Evolutionary conservation across 176 grass and related monocot genomes (phyloP).

Genomic region (Poa annua): DNA sequence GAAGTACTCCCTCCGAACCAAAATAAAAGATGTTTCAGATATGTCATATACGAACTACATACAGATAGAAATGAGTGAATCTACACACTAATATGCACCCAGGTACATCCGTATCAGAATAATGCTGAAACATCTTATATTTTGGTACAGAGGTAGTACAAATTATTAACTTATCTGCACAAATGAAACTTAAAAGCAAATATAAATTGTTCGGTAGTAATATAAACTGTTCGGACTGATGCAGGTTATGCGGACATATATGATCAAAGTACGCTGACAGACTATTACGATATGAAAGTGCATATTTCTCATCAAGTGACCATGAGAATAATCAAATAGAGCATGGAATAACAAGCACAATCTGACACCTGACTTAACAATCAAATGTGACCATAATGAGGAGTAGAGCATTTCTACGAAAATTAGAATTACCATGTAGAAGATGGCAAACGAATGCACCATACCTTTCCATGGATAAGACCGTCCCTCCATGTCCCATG

Average conservation of each 20-base stretch:
- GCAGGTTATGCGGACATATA: background rate
- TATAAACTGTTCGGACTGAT: background rate
- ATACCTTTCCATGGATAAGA: conserved; percentile 97
- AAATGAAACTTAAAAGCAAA: background rate
- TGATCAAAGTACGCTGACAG: background rate
- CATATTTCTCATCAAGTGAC: background rate
- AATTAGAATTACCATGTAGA: background rate
- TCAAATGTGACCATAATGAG: background rate
- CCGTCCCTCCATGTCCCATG: conserved; percentile 97
- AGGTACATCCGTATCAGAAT: too few relatives aligned
- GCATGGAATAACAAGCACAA: background rate
- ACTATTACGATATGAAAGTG: background rate
- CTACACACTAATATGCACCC: too few relatives aligned
- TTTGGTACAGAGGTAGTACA: too few relatives aligned
- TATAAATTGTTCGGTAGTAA: background rate
- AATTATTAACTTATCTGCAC: too few relatives aligned
- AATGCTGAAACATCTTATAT: too few relatives aligned
- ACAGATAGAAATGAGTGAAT: too few relatives aligned
- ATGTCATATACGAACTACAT: too few relatives aligned
- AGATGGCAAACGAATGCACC: conserved; percentile 4
- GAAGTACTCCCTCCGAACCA: too few relatives aligned
- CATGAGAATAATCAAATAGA: conserved; percentile 13
- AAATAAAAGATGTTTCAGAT: too few relatives aligned
- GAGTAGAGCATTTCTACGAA: background rate
- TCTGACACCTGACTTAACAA: background rate